Evolutionary conservation across 2,329 filamentous ascomycete species (phyloP).

Genomic region (Botrytis cinerea): DNA sequence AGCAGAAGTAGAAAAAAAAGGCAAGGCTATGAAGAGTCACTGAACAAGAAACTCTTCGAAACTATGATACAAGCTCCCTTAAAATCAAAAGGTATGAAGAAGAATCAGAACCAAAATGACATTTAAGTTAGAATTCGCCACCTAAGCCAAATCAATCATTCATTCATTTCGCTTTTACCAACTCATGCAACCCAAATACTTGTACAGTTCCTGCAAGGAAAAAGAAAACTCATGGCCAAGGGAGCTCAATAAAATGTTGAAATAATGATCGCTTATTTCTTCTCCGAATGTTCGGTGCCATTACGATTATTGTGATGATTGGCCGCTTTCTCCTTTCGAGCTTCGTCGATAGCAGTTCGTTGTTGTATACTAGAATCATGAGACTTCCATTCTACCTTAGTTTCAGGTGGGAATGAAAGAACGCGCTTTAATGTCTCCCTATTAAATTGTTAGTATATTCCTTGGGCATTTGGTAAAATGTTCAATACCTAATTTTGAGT

Average conservation of each 20-base stretch:
- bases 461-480: constrained; percentile 21
- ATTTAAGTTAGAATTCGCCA: constrained; percentile 25
- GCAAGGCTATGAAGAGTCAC: constrained; percentile 7
- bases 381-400: constrained; percentile 90
- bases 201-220: constrained; percentile 35
- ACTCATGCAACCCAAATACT: constrained; percentile 40
- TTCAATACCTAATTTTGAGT: constrained; percentile 85
- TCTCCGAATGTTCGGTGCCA: constrained; percentile 29
- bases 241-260: constrained; percentile 23
- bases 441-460: constrained; percentile 27
- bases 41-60: constrained; percentile 5
- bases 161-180: constrained; percentile 37
- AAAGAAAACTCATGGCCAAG: constrained; percentile 31
- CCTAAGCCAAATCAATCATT: constrained; percentile 29
- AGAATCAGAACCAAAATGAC: constrained; percentile 13
- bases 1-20: background rate
- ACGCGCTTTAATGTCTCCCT: constrained; percentile 94
- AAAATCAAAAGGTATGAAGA: constrained; percentile 11
- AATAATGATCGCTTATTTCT: constrained; percentile 34
- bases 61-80: constrained; percentile 18
- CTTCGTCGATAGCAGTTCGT: constrained; percentile 85
- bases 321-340: constrained; percentile 77
- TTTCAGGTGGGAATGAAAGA: constrained; percentile 82
- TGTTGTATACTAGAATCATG: constrained; percentile 96
- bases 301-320: constrained; percentile 41